Conservation (phyloP, 768 basidiomycete genomes). For the Leucocoprinus birnbaumii region DNA sequence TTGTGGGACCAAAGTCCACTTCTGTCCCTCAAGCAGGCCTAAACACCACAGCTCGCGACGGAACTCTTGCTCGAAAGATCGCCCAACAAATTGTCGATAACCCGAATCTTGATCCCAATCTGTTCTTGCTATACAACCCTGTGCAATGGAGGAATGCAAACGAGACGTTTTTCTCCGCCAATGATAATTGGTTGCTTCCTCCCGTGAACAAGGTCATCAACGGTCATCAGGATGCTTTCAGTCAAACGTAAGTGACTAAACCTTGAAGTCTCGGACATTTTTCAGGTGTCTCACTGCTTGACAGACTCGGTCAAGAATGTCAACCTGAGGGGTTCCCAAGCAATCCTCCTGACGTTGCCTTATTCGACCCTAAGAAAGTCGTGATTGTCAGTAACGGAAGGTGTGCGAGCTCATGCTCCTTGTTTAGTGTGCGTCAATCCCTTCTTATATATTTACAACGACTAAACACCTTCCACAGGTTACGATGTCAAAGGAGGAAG, state of each 20-base stretch:
- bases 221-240: conserved; percentile 48
- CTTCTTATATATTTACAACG: not conserved
- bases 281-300: not conserved
- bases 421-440: conserved; percentile 39
- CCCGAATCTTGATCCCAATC: conserved; percentile 39
- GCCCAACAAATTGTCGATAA: conserved; percentile 37
- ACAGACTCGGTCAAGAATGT: conserved; percentile 46
- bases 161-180: conserved; percentile 36
- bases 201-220: conserved; percentile 42
- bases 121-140: conserved; percentile 46
- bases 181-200: conserved; percentile 48
- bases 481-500: conserved; percentile 59
- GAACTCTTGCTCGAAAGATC: conserved; percentile 49
- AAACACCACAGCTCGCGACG: conserved; percentile 47
- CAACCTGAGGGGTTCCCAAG: conserved; percentile 20
- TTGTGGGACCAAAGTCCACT: conserved; percentile 49
- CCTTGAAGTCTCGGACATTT: not conserved
- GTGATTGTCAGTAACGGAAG: conserved; percentile 58
- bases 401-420: conserved; percentile 48
- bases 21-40: conserved; percentile 56
- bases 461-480: conserved; percentile 29
- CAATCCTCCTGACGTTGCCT: conserved; percentile 37
- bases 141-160: conserved; percentile 44
- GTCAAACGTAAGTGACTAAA: conserved; percentile 33
- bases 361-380: conserved; percentile 52